These are phyloP conservation scores for Aureobasidium sp. DNA, from an alignment of 2,329 filamentous ascomycete species.

Conservation along the genomic window DNA sequence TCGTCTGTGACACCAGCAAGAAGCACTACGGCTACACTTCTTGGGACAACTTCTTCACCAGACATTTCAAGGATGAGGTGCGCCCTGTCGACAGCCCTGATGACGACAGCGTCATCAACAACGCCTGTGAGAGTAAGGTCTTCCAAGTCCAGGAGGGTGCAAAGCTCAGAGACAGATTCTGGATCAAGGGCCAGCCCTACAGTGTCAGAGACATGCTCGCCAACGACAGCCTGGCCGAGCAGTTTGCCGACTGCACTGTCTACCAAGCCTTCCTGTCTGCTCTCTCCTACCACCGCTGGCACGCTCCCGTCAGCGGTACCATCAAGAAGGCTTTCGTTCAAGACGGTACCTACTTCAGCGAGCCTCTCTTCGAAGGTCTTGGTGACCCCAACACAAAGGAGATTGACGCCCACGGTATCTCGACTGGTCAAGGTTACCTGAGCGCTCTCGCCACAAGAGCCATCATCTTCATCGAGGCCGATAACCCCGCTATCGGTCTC, in stretches of 20 bases:
- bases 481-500: constrained; percentile 58
- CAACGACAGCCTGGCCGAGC: constrained; percentile 42
- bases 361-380: constrained; percentile 46
- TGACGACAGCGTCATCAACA: constrained; percentile 49
- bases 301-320: constrained; percentile 57
- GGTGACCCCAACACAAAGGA: constrained; percentile 28
- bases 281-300: constrained; percentile 64
- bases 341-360: constrained; percentile 61
- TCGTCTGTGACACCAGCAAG: constrained; percentile 48
- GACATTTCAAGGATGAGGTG: constrained; percentile 46
- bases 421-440: constrained; percentile 53
- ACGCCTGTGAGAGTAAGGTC: constrained; percentile 56
- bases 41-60: constrained; percentile 65
- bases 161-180: constrained; percentile 54
- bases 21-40: constrained; percentile 54
- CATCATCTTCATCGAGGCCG: constrained; percentile 62
- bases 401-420: constrained; percentile 38
- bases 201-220: constrained; percentile 43
- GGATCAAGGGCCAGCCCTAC: constrained; percentile 62
- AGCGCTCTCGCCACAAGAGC: constrained; percentile 60
- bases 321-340: constrained; percentile 50
- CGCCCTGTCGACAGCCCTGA: constrained; percentile 52
- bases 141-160: constrained; percentile 46
- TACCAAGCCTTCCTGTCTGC: constrained; percentile 65
- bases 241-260: constrained; percentile 56